phyloP scores from a whole-genome alignment of 2,329 filamentous ascomycete species.

The Ambrosiella beaveri region DNA sequence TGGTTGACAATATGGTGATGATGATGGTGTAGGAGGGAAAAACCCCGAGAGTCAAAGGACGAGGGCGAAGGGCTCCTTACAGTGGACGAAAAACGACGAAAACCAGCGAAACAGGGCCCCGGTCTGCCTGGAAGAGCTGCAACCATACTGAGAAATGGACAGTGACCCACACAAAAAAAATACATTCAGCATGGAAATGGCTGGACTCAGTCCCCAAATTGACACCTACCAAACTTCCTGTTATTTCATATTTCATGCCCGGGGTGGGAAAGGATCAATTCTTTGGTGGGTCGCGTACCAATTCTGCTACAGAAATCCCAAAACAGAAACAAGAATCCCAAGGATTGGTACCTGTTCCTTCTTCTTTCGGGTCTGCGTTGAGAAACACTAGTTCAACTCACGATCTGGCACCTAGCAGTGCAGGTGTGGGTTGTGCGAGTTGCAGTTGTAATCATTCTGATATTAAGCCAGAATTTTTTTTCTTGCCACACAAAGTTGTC shows the following conservation, averaged over 20 bases:
- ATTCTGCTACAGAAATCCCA: neutral
- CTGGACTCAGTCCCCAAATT: neutral
- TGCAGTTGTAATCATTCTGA: no score
- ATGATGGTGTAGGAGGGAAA: slow-evolving; percentile 12
- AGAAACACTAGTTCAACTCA: no score
- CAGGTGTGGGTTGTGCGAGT: no score
- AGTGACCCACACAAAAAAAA: neutral
- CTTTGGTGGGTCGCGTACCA: neutral
- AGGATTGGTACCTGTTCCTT: neutral
- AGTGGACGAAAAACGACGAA: neutral
- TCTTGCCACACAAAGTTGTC: neutral
- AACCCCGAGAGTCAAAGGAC: slow-evolving; percentile 4
- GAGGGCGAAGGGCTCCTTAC: slow-evolving; percentile 14
- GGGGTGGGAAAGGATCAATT: slow-evolving; percentile 1
- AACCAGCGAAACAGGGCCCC: slow-evolving; percentile 5
- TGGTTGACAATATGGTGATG: slow-evolving; percentile 6
- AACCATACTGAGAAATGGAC: neutral
- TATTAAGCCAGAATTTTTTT: neutral
- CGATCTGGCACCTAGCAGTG: no score
- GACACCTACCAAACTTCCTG: neutral
- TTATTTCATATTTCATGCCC: neutral
- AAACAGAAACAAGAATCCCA: neutral
- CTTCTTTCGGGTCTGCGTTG: neutral
- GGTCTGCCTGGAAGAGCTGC: neutral
- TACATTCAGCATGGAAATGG: neutral